Evolutionary conservation across 148 eudicot species (phyloP).

Genomic region (Spergularia bocconei): DNA sequence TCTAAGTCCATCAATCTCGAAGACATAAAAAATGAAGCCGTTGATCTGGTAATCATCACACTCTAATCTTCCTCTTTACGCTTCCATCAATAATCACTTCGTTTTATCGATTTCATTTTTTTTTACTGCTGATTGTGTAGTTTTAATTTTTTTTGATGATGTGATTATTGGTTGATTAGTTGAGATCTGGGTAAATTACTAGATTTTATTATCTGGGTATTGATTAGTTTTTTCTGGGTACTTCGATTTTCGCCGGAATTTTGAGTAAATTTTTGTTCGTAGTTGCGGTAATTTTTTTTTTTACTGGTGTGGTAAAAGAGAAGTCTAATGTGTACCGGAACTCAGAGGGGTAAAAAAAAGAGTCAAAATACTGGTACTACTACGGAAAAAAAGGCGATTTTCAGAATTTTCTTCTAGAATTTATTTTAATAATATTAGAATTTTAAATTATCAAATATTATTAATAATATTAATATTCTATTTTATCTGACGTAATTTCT

Average conservation of each 20-base stretch:
- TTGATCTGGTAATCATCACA: slow-evolving; percentile 74
- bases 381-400: background rate
- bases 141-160: background rate
- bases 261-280: background rate
- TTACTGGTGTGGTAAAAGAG: slow-evolving; percentile 1
- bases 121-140: background rate
- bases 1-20: slow-evolving; percentile 54
- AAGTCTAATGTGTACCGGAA: background rate
- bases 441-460: background rate
- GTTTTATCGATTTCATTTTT: background rate
- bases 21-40: slow-evolving; percentile 77
- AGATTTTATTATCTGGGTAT: background rate
- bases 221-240: background rate
- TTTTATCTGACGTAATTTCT: background rate
- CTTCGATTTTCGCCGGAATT: background rate
- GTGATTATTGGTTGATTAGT: background rate
- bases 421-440: background rate
- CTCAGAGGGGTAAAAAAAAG: background rate
- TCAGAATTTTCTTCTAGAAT: background rate
- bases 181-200: background rate
- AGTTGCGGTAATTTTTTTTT: background rate
- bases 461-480: background rate
- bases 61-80: background rate
- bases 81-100: background rate
- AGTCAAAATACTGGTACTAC: background rate